Base-by-base conservation (phyloP, 441 rosid species). In the Breynia disticha region DNA sequence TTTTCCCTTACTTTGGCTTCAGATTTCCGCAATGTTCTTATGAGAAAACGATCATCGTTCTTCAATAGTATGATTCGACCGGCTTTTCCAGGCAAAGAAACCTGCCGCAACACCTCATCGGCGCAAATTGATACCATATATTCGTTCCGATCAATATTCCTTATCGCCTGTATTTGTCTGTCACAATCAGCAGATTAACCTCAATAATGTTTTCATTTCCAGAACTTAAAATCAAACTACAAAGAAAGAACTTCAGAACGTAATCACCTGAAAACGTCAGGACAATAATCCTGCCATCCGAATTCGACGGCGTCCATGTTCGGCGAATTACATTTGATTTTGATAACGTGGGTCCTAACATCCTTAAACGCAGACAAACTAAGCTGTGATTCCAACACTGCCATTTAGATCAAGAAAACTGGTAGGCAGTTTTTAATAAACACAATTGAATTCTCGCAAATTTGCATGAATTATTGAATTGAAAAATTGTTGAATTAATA, bases 241-340 rank as follows among this genome's bases (percentile, higher is more conserved):
- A 52, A 44, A 11, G 19, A 15, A 38, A 24, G n/a, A n/a, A n/a
- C n/a, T n/a, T n/a, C n/a, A n/a, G n/a, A 12, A 48, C 12, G 15
- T n/a, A 11, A 42, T 48, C 24, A 76, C 84, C 86, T 72, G 75
- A 76, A 84, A 69, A 75, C 76, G 50, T 65, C 67, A 8, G 93
- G 77, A 51, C 70, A 79, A 48, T 81, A 79, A 70, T 79, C 77
- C 17, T 76, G 79, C 72, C 79, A 68, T 64, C 70, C 78, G 64
- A 79, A 74, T 24, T 77, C 75, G 20, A 70, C 70, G 18, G 63
- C 20, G 6, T 70, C 67, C 8, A 56, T 50, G 14, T 60, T 43
- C 46, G 74, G 54, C 7, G 32, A 7, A 24, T 24, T 24, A 24
- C 32, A 24, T 24, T 24, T 24, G 54, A 68, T 67, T 52, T 22